These are phyloP conservation scores for Isoetes taiwanensis DNA, from an alignment of 75 land plant genomes.

Conservation along the genomic window DNA sequence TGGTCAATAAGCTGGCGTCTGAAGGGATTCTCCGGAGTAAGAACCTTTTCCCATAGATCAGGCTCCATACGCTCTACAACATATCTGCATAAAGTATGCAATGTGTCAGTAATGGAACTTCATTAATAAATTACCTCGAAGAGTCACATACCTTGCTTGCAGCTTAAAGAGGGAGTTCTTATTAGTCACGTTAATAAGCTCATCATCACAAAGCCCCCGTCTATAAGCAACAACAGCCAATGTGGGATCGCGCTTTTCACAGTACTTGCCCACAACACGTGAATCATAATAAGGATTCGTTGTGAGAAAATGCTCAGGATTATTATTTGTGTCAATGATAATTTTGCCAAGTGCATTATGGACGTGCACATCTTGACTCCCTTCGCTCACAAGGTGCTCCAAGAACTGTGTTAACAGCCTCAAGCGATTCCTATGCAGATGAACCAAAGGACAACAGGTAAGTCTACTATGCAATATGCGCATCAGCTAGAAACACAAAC, in stretches of 20 bases:
- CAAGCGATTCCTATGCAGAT: constrained; percentile 61
- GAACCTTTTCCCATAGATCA: constrained; percentile 92
- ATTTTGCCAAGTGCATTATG: constrained; percentile 98
- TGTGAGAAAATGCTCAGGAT: constrained; percentile 94
- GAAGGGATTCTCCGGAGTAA: constrained; percentile 72
- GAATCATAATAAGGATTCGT: constrained; percentile 99
- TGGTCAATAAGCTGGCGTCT: constrained; percentile 95
- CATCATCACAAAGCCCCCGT: constrained; percentile 95
- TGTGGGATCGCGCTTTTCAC: constrained; percentile 99
- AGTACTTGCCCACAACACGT: constrained; percentile 92
- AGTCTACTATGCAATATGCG: background rate
- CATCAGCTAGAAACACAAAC: background rate
- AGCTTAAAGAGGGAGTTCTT: constrained; percentile 92
- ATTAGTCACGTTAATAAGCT: constrained; percentile 95
- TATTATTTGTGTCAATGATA: constrained; percentile 90
- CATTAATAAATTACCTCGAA: background rate
- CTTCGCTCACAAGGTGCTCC: constrained; percentile 97
- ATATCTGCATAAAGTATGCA: constrained; percentile 39
- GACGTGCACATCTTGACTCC: constrained; percentile 98
- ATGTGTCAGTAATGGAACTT: background rate
- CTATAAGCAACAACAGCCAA: constrained; percentile 95
- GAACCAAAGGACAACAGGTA: background rate
- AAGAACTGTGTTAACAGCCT: constrained; percentile 85
- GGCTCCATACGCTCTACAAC: constrained; percentile 96
- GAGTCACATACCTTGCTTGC: constrained; percentile 62